These are phyloP conservation scores for Periconia digitata DNA, from an alignment of 2,329 filamentous ascomycete species.

Conservation along the genomic window DNA sequence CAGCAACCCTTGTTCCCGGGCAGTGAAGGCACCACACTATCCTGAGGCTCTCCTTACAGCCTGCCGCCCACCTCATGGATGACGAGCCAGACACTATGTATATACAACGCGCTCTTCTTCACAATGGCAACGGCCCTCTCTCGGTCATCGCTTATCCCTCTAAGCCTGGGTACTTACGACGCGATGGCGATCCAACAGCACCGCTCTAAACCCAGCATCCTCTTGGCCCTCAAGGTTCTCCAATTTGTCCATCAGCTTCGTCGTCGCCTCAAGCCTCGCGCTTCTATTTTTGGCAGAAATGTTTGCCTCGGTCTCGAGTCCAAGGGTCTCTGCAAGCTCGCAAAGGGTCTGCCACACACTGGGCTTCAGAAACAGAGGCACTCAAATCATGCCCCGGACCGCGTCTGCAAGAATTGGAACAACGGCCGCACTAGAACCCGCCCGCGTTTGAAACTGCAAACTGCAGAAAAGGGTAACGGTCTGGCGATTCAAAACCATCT, in stretches of 20 bases:
- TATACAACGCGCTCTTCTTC: constrained; percentile 20
- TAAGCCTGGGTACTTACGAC: constrained; percentile 19
- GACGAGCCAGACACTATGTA: constrained; percentile 9
- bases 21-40: constrained; percentile 19
- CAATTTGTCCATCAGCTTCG: constrained; percentile 43
- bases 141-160: constrained; percentile 28
- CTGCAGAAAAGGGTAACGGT: constrained; percentile 23
- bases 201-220: constrained; percentile 31
- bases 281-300: constrained; percentile 24
- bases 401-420: constrained; percentile 28
- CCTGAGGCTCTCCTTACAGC: constrained; percentile 28
- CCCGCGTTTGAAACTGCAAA: constrained; percentile 21
- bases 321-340: constrained; percentile 30
- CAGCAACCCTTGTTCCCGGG: constrained; percentile 6
- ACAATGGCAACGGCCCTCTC: constrained; percentile 12
- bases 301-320: constrained; percentile 20
- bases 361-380: constrained; percentile 22
- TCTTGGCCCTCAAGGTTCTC: constrained; percentile 42
- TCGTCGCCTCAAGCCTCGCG: constrained; percentile 38
- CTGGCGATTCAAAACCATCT: constrained; percentile 33
- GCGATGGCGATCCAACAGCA: constrained; percentile 34
- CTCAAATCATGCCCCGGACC: constrained; percentile 21
- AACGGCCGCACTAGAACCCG: constrained; percentile 20
- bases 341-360: constrained; percentile 27
- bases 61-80: constrained; percentile 26